These are phyloP conservation scores for Penicillium manginii DNA, from an alignment of 495 filamentous ascomycete genomes.

Conservation along the genomic window DNA sequence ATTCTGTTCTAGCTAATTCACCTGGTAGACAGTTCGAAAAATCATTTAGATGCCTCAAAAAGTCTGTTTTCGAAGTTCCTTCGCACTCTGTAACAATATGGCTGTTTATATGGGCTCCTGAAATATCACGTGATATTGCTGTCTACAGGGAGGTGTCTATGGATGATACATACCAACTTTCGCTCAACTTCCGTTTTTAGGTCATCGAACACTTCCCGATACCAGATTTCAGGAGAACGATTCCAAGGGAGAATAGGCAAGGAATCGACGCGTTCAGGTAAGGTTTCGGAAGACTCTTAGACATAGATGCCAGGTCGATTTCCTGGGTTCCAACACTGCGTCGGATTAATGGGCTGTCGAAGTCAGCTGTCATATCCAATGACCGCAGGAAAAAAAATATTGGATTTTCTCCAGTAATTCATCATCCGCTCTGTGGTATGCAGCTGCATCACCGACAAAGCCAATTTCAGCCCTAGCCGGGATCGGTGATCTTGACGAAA, in stretches of 20 bases:
- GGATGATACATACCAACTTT: no score
- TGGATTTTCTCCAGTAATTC: background rate
- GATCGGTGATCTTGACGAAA: background rate
- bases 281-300: background rate
- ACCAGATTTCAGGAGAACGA: background rate
- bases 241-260: background rate
- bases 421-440: background rate
- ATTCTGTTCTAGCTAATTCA: no score
- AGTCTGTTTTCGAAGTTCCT: no score
- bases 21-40: no score
- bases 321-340: background rate
- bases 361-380: background rate
- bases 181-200: no score
- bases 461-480: background rate
- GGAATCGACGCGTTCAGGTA: background rate
- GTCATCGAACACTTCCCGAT: no score
- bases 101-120: no score
- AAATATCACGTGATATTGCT: no score
- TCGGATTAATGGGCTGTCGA: slow-evolving; percentile 8
- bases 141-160: no score
- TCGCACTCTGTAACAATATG: no score
- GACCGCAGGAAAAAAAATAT: slow-evolving; percentile 3
- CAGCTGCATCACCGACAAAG: background rate
- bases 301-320: background rate
- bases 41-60: no score